phyloP scores from a whole-genome alignment of 2,329 filamentous ascomycete genomes.

The Neonectria coccinea region DNA sequence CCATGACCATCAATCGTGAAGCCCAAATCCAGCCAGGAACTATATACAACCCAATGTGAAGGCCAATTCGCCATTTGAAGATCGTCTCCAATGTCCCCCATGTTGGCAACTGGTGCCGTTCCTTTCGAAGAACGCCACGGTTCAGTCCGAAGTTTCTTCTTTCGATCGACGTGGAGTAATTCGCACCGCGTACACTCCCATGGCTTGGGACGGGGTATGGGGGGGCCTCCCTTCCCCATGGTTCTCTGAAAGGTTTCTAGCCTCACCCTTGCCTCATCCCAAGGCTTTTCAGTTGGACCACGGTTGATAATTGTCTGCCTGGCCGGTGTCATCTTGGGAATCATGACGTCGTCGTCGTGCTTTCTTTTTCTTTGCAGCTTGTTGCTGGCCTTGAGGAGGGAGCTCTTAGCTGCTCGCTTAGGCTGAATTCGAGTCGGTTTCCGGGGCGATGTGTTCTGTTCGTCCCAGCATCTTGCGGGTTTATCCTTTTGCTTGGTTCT shows the following conservation, averaged over 20 bases:
- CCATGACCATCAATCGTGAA: constrained; percentile 18
- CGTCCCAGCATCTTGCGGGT: neutral
- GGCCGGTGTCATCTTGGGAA: neutral
- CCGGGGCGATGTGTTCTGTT: neutral
- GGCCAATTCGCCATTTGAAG: neutral
- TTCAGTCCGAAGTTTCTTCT: neutral
- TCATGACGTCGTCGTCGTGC: neutral
- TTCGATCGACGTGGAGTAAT: neutral
- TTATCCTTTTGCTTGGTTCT: neutral
- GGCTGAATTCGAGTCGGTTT: constrained; percentile 20
- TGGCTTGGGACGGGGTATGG: neutral
- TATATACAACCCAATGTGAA: too few relatives aligned
- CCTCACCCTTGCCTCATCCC: neutral
- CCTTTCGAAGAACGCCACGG: neutral
- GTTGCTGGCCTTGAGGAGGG: neutral
- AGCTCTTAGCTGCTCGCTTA: constrained; percentile 14
- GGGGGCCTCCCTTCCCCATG: neutral
- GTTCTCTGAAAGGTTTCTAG: neutral
- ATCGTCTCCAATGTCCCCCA: neutral
- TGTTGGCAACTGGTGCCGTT: constrained; percentile 8
- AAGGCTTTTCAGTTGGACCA: neutral
- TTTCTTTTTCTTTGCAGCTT: neutral
- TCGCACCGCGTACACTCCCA: constrained; percentile 11
- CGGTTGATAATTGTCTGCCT: neutral
- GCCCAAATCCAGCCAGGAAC: neutral